Evolutionary conservation across 257 asterid species (phyloP), one percentile per base, ranked within the genome.

Genomic region (Marsdenia floribunda): DNA sequence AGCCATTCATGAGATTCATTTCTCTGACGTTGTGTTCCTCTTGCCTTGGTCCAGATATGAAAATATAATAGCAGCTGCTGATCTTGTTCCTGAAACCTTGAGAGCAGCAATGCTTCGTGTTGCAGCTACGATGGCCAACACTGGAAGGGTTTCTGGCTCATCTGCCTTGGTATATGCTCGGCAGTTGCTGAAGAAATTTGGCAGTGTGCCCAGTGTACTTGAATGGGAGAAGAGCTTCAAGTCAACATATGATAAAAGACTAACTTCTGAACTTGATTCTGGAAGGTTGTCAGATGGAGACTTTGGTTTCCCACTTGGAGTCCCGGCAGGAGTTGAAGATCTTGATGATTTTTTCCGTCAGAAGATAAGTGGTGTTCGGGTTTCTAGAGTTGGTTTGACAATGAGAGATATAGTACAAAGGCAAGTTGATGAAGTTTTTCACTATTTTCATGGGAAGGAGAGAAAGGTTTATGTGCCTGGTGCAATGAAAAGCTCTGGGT

Each of bases 291-390:
- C 82, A 70, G 98, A 91, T 84, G 96, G 90, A 26, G 99, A 92
- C 74, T 84, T 83, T 79, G 88, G 93, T 35, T 87, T 87, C 81
- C 83, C 90, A 71, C 96, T 95, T 73, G 99, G 99, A 74, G 99
- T 88, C 57, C 97, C 97, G 64, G 89, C 87, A 4, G 99, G 99
- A 77, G 96, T 95, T 50, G 98, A 88, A 80, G 99, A 95, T 78
- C 93, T 82, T 50, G 99, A 95, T 83, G 98, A 92, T 84, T 92
- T 85, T 83, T 85, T 92, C 80, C 96, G 96, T 73, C 96, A 95
- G 83, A 95, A 92, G 86, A 92, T 95, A 79, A 92, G 79, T 76
- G 85, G 96, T 73, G 87, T 80, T 75, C 88, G 98, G 29, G 85
- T 77, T 52, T 88, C 99, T 54, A 90, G 98, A 87, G 94, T 91